Evolutionary conservation across 345 rosid genomes (phyloP).

Genomic region (Hirschfeldia incana): DNA sequence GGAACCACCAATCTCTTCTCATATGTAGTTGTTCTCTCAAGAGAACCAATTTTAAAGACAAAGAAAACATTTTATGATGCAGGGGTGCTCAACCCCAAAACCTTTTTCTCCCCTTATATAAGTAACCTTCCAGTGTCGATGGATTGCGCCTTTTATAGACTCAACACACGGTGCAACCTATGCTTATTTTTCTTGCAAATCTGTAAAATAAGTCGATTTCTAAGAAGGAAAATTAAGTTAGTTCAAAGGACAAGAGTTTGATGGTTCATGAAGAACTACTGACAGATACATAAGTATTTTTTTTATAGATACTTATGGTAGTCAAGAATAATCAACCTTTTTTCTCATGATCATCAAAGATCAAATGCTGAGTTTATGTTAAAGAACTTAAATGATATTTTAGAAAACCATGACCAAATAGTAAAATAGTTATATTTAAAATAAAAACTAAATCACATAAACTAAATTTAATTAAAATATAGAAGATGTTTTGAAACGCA

Average conservation of each 20-base stretch:
- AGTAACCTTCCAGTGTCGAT: background rate
- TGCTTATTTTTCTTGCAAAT: background rate
- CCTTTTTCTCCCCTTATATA: background rate
- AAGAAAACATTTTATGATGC: background rate
- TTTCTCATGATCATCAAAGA: background rate
- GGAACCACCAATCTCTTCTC: background rate
- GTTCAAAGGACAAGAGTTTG: background rate
- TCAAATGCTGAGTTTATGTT: too few relatives aligned
- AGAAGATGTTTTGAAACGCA: too few relatives aligned
- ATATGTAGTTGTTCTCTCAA: background rate
- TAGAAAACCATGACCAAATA: background rate
- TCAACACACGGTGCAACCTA: background rate
- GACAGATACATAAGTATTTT: background rate
- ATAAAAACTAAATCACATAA: too few relatives aligned
- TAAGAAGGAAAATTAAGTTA: background rate
- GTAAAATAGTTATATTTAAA: too few relatives aligned
- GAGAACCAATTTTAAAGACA: background rate
- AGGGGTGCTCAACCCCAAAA: background rate
- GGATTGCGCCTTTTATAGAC: background rate
- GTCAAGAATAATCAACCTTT: background rate
- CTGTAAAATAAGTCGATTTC: background rate
- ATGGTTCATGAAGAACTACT: background rate
- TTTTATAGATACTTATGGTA: background rate
- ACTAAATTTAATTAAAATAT: too few relatives aligned
- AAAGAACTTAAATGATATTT: too few relatives aligned